These are phyloP conservation scores for Pinus tabuliformis DNA, from an alignment of 75 land plant genomes.

Conservation along the genomic window DNA sequence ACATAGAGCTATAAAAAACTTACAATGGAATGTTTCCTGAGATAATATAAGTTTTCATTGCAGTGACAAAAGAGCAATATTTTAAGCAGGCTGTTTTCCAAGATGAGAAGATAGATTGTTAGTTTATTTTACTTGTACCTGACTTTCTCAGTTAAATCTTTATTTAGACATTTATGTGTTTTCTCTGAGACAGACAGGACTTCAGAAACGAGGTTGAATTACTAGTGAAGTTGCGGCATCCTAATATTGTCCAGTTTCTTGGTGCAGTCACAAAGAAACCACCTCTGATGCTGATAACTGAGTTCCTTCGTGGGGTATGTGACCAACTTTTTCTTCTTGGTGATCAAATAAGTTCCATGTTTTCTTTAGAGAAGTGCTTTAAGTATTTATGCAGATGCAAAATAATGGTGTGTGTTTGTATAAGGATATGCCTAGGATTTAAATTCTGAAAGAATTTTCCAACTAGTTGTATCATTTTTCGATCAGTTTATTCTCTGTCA, in stretches of 20 bases:
- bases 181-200: conserved; percentile 64
- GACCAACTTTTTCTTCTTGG: background rate
- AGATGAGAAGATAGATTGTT: too few species aligned
- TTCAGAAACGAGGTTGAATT: conserved; percentile 89
- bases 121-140: too few species aligned
- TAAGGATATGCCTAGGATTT: background rate
- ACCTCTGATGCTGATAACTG: conserved; percentile 89
- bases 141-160: too few species aligned
- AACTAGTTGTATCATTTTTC: background rate
- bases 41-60: too few species aligned
- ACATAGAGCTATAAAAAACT: too few species aligned
- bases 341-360: background rate
- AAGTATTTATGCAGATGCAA: too few species aligned
- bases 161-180: background rate
- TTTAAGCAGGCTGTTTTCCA: too few species aligned
- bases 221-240: conserved; percentile 91
- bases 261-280: conserved; percentile 89
- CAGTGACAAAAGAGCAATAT: too few species aligned
- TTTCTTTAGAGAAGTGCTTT: too few species aligned
- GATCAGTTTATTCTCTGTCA: background rate
- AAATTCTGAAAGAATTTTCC: background rate
- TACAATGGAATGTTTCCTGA: too few species aligned
- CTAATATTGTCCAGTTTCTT: conserved; percentile 93
- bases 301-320: conserved; percentile 73
- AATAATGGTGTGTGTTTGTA: background rate